Base-by-base conservation (phyloP, 2,329 filamentous ascomycete species). In the Claviceps pazoutovae region DNA sequence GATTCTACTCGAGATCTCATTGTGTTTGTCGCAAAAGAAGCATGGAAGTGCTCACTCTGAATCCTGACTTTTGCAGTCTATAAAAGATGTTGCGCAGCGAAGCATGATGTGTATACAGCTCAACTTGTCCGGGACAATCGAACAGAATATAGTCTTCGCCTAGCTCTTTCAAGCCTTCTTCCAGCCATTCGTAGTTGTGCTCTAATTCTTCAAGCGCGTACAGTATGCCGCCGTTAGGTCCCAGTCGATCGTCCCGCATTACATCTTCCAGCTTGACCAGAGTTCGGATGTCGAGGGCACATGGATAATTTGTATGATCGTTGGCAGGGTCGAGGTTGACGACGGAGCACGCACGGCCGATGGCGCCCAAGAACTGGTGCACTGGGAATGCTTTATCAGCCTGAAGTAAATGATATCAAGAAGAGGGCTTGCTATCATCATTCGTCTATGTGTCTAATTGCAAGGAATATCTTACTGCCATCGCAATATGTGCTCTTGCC, bases 401-500 rank as follows among this genome's bases (percentile, higher is more conserved):
- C 41, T 17, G 19, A 9, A 14, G 16, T 13, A 34, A 26, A 8
- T 3, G n/a, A 45, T n/a, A 26, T 13, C 9, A 14, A 26, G 41
- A 41, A 23, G 19, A 5, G 13, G 2, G 19, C 23, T 4, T 11
- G 3, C 3, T n/a, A 3, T n/a, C n/a, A 21, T 19, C 19, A 16
- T 43, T 43, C 41, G 14, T 23, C 30, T 34, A 30, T 43, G 11
- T 14, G 19, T 43, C 4, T 1, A 23, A 6, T 2, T 23, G 14
- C 19, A 14, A 14, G 41, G 19, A 43, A 13, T 11, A n/a, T 62
- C 80, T 67, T 68, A 84, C 81, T 95, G 64, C 93, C 93, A 81
- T 97, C 88, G 74, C 91, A 97, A 67, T 95, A 96, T 7, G 93
- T 98, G 57, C 89, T 96, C 72, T 98, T 98, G 55, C 93, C 93